A percentile compares a stretch with the other conserved stretches of the same genome.
Conservation (phyloP, 768 basidiomycete species). For the Lentinula sp. region DNA sequence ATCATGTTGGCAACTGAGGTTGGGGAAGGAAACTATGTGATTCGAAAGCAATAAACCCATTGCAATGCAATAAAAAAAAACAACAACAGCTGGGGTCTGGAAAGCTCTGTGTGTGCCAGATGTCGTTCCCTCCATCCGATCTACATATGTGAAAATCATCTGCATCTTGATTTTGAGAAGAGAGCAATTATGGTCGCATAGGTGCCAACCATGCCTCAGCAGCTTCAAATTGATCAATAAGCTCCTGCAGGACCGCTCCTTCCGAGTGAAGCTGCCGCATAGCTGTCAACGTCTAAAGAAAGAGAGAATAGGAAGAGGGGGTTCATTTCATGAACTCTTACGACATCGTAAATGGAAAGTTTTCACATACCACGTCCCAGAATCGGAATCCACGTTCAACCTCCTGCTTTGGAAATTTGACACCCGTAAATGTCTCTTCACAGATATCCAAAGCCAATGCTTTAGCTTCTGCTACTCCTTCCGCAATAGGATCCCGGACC, state of each 20-base stretch:
- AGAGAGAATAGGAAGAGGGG: conserved; percentile 45
- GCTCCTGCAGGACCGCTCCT: conserved; percentile 71
- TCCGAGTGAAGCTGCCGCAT: conserved; percentile 87
- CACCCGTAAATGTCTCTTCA: conserved; percentile 90
- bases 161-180: neutral
- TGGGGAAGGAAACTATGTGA: neutral
- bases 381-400: conserved; percentile 96
- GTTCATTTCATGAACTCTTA: conserved; percentile 9
- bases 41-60: neutral
- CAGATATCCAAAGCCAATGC: conserved; percentile 84
- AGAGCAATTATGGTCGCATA: conserved; percentile 67
- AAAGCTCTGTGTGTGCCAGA: neutral
- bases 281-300: conserved; percentile 82
- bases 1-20: neutral
- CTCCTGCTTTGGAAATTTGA: conserved; percentile 81
- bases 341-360: conserved; percentile 56
- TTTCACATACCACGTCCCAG: conserved; percentile 87
- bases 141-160: neutral
- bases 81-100: neutral
- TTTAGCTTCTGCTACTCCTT: conserved; percentile 79
- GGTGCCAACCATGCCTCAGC: conserved; percentile 93
- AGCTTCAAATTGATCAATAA: conserved; percentile 94
- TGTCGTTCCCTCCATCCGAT: neutral
- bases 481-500: conserved; percentile 70
- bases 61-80: neutral